Evolutionary conservation across 169 alveolate genomes (phyloP).

Genomic region (Cryptosporidium xiaoi): DNA sequence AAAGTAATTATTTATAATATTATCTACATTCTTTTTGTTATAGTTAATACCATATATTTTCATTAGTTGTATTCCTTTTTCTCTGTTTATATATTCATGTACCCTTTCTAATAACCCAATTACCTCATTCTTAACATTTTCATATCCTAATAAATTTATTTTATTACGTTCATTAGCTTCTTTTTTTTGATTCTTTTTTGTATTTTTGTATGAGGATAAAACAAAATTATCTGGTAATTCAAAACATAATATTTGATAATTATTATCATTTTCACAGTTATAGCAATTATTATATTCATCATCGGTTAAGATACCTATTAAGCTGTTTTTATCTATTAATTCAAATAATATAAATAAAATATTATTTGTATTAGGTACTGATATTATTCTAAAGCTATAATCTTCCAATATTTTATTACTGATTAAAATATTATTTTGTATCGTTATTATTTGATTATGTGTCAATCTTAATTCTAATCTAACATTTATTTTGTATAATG

Average conservation of each 20-base stretch:
- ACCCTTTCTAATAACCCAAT: not conserved
- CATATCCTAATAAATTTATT: not conserved
- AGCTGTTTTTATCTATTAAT: not conserved
- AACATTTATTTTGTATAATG: not conserved
- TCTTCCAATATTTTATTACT: not conserved
- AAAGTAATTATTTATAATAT: conserved; percentile 4
- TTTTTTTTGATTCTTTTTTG: not conserved
- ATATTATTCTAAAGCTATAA: not conserved
- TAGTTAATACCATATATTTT: not conserved
- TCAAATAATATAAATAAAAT: not conserved
- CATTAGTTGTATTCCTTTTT: not conserved
- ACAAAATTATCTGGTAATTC: not conserved
- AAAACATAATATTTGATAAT: conserved; percentile 4
- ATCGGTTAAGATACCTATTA: not conserved
- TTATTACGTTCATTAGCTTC: not conserved
- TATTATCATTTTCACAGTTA: not conserved
- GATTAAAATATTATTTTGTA: not conserved
- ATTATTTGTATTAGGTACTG: conserved; percentile 9
- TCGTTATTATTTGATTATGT: conserved; percentile 13
- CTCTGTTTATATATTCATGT: conserved; percentile 24
- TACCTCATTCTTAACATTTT: not conserved
- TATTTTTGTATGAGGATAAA: no score
- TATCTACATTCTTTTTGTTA: not conserved
- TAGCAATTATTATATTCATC: not conserved
- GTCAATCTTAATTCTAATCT: not conserved